Conservation (phyloP, 306 rosid genomes). For the Calophaca sinica region DNA sequence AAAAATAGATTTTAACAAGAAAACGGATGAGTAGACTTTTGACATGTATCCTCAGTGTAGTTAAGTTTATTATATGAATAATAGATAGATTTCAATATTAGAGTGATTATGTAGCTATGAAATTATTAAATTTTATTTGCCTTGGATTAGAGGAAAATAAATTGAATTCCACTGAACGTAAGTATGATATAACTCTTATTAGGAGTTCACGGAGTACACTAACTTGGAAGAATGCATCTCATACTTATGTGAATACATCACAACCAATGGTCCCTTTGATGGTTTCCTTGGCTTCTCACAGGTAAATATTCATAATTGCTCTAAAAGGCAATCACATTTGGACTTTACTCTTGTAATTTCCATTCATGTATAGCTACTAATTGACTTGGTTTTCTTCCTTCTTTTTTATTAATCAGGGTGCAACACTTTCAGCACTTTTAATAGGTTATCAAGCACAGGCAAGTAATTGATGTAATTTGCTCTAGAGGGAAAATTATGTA, state of each 20-base stretch:
- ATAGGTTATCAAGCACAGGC: conserved; percentile 82
- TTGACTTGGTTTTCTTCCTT: conserved; percentile 7
- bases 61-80: no score
- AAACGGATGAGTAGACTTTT: no score
- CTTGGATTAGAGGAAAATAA: conserved; percentile 7
- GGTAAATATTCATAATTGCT: conserved; percentile 51
- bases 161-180: conserved; percentile 23
- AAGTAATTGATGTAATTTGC: conserved; percentile 32
- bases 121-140: conserved; percentile 21
- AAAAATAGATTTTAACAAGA: no score
- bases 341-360: not conserved
- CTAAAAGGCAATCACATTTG: not conserved
- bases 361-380: not conserved
- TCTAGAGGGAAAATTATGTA: not conserved
- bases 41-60: no score
- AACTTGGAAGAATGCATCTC: conserved; percentile 84
- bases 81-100: not conserved
- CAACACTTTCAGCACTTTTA: conserved; percentile 76
- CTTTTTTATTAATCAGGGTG: conserved; percentile 57
- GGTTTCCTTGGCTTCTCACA: conserved; percentile 86
- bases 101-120: not conserved
- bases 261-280: conserved; percentile 80
- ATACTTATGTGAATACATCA: conserved; percentile 75
- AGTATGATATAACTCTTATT: conserved; percentile 4
- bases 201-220: conserved; percentile 82